Conservation (phyloP, 1,139 yeast genomes). For the Candida sanyaensis region DNA sequence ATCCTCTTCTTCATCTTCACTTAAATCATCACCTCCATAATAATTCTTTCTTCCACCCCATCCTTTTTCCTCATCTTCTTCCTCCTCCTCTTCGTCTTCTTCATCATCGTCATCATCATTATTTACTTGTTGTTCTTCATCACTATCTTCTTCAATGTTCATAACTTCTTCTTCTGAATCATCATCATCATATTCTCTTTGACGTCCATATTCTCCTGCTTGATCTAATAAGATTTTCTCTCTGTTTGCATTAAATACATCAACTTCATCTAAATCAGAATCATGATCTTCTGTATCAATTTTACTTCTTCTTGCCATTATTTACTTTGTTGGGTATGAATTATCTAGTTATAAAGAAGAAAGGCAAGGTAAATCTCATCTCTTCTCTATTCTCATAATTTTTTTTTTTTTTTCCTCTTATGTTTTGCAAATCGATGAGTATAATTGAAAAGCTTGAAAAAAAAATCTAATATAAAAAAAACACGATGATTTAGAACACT, state of each 20-base stretch:
- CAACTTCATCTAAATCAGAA: slow-evolving; percentile 64
- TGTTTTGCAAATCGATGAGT: slow-evolving; percentile 3
- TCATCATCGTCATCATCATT: slow-evolving; percentile 34
- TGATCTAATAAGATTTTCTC: slow-evolving; percentile 62
- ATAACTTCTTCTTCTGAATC: slow-evolving; percentile 35
- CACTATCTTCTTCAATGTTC: slow-evolving; percentile 23
- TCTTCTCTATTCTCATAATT: neutral
- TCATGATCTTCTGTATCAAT: slow-evolving; percentile 20
- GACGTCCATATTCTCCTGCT: slow-evolving; percentile 48
- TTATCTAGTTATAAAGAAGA: too few species aligned
- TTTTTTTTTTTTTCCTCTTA: slow-evolving; percentile 2
- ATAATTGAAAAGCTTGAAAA: neutral
- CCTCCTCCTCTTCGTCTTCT: slow-evolving; percentile 45
- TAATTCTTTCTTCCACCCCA: slow-evolving; percentile 86
- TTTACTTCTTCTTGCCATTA: slow-evolving; percentile 18
- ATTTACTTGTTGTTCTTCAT: slow-evolving; percentile 30
- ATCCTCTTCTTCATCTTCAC: slow-evolving; percentile 62
- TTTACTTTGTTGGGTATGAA: neutral
- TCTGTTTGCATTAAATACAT: slow-evolving; percentile 65
- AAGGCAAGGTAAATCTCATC: too few species aligned
- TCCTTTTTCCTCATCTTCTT: slow-evolving; percentile 55
- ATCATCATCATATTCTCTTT: slow-evolving; percentile 39
- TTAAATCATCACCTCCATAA: slow-evolving; percentile 78
- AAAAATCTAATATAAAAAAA: neutral
- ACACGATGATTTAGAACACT: neutral